Percentiles rank a stretch among this genome's conserved stretches.
phyloP scores from a whole-genome alignment of 306 rosid genomes.

The Vigna angularis region DNA sequence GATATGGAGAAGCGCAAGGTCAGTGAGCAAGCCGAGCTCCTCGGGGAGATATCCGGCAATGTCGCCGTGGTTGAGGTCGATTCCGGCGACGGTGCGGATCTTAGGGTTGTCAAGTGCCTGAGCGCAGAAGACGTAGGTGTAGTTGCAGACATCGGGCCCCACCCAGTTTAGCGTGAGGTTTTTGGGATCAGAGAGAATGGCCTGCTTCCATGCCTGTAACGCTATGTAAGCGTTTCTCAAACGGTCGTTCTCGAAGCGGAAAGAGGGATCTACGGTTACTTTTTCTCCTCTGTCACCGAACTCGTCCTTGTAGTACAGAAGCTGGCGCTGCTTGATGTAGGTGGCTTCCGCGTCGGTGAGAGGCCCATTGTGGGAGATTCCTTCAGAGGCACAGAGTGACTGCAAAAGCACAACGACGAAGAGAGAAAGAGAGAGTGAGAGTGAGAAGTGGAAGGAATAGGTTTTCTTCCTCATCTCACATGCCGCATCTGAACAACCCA shows the following conservation, averaged over 20 bases:
- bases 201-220: conserved; percentile 81
- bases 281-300: conserved; percentile 84
- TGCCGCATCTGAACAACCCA: conserved; percentile 61
- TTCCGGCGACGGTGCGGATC: conserved; percentile 85
- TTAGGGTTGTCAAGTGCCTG: conserved; percentile 62
- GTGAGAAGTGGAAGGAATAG: conserved; percentile 17
- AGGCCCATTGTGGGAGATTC: conserved; percentile 52
- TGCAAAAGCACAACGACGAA: conserved; percentile 27
- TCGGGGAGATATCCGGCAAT: conserved; percentile 95
- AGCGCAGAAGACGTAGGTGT: conserved; percentile 78
- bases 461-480: conserved; percentile 90
- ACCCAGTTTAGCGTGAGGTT: conserved; percentile 72
- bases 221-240: conserved; percentile 78
- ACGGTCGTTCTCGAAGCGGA: conserved; percentile 69
- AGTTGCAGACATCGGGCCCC: conserved; percentile 77
- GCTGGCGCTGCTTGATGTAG: conserved; percentile 81
- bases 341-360: conserved; percentile 61
- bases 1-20: conserved; percentile 83
- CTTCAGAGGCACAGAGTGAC: conserved; percentile 33
- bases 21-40: conserved; percentile 76
- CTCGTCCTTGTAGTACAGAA: conserved; percentile 84
- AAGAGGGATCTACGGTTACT: conserved; percentile 71
- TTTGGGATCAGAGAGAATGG: conserved; percentile 82
- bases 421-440: conserved; percentile 10
- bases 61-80: conserved; percentile 95